Evolutionary conservation across 495 filamentous ascomycete species (phyloP).

Genomic region (Entonaema liquescens): DNA sequence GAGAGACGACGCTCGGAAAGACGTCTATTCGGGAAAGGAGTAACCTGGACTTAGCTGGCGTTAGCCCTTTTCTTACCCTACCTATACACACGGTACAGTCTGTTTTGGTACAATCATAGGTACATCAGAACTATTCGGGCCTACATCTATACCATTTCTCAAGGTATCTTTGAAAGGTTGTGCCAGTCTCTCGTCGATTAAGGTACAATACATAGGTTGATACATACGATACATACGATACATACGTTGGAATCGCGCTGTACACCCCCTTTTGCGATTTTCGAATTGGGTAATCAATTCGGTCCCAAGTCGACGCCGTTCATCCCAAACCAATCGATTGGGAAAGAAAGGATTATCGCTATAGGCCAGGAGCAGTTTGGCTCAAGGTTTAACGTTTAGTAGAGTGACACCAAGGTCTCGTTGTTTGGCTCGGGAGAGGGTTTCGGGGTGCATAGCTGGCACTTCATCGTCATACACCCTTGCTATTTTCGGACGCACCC

Average conservation of each 20-base stretch:
- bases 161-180: conserved; percentile 16
- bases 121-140: conserved; percentile 34
- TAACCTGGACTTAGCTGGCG: conserved; percentile 26
- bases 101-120: conserved; percentile 23
- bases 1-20: conserved; percentile 14
- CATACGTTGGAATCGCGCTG: conserved; percentile 11
- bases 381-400: conserved; percentile 35
- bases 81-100: conserved; percentile 18
- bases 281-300: conserved; percentile 28
- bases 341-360: conserved; percentile 21
- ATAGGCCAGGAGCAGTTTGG: conserved; percentile 15
- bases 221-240: background rate
- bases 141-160: conserved; percentile 25
- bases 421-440: conserved; percentile 35
- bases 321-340: conserved; percentile 25
- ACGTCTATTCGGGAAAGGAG: conserved; percentile 22
- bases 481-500: conserved; percentile 45
- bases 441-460: conserved; percentile 40
- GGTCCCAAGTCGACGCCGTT: conserved; percentile 25
- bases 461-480: conserved; percentile 46
- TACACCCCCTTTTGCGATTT: conserved; percentile 1
- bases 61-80: conserved; percentile 33
- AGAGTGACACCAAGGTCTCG: conserved; percentile 36
- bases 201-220: conserved; percentile 20
- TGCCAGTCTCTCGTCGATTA: conserved; percentile 18